Evolutionary conservation across 2,329 filamentous ascomycete species (phyloP).

Genomic region (Fusarium pseudonygamai): DNA sequence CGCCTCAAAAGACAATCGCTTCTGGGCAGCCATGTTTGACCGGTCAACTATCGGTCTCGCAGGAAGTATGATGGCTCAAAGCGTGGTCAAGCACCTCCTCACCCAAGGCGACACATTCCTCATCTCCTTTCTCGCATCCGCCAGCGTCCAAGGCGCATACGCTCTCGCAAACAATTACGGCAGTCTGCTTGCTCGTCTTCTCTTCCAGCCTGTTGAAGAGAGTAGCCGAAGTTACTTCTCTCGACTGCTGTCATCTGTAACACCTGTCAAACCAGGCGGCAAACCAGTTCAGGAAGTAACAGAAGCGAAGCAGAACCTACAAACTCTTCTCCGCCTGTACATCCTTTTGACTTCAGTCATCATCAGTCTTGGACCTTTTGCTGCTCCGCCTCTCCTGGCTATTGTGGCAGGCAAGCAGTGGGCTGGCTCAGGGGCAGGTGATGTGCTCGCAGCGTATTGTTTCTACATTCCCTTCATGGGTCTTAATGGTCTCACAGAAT

Average conservation of each 20-base stretch:
- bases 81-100: conserved; percentile 88
- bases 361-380: conserved; percentile 75
- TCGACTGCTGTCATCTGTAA: conserved; percentile 68
- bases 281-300: conserved; percentile 44
- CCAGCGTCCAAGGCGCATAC: conserved; percentile 88
- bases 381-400: conserved; percentile 77
- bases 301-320: conserved; percentile 63
- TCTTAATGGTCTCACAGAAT: conserved; percentile 89
- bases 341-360: conserved; percentile 75
- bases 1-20: conserved; percentile 45
- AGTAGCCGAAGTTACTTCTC: conserved; percentile 91
- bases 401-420: conserved; percentile 82
- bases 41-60: conserved; percentile 76
- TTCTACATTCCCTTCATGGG: conserved; percentile 94
- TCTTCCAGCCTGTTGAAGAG: conserved; percentile 97
- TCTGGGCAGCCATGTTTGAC: conserved; percentile 71
- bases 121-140: conserved; percentile 78
- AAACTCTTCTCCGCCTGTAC: conserved; percentile 76
- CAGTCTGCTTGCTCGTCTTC: conserved; percentile 83
- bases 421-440: conserved; percentile 76
- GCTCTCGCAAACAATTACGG: conserved; percentile 95
- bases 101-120: conserved; percentile 95
- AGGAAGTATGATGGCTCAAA: conserved; percentile 86
- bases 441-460: conserved; percentile 82
- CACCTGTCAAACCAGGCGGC: conserved; percentile 21